Percentiles rank a stretch among this genome's conserved stretches.
Evolutionary conservation across 768 basidiomycete species (phyloP).

Genomic region (Leccinum sublutescens): DNA sequence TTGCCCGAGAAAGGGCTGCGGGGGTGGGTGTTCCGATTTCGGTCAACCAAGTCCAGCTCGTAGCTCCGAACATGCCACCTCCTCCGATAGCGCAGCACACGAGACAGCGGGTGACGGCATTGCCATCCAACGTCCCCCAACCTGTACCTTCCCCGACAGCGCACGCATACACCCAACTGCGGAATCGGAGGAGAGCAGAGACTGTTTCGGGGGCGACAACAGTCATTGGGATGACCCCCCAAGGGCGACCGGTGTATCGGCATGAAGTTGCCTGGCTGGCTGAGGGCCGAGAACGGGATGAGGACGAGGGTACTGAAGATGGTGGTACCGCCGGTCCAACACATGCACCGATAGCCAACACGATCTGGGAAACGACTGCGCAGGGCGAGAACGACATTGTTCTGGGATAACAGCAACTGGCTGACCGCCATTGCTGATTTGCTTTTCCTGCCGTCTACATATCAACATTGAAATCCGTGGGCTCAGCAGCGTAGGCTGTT

Average conservation of each 20-base stretch:
- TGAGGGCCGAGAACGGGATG: slow-evolving; percentile 19
- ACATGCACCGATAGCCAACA: slow-evolving; percentile 22
- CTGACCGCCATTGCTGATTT: slow-evolving; percentile 5
- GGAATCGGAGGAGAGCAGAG: slow-evolving; percentile 34
- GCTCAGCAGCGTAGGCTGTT: slow-evolving; percentile 3
- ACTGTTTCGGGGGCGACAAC: slow-evolving; percentile 33
- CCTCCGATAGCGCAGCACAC: slow-evolving; percentile 12
- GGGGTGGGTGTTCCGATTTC: slow-evolving; percentile 14
- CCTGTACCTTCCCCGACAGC: slow-evolving; percentile 22
- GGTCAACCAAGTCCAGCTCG: slow-evolving; percentile 11
- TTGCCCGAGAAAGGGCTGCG: slow-evolving; percentile 25
- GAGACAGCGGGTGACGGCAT: slow-evolving; percentile 29
- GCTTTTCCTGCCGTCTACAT: not conserved
- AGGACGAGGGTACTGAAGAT: slow-evolving; percentile 16
- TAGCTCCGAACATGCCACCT: slow-evolving; percentile 13
- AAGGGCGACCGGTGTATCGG: slow-evolving; percentile 29
- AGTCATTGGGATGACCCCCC: slow-evolving; percentile 27
- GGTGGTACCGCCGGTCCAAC: slow-evolving; percentile 20
- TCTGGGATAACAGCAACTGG: slow-evolving; percentile 22
- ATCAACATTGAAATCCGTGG: slow-evolving; percentile 1
- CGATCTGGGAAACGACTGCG: slow-evolving; percentile 29
- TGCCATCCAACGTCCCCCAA: slow-evolving; percentile 28
- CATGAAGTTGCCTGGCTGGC: slow-evolving; percentile 29
- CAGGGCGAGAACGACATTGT: slow-evolving; percentile 31
- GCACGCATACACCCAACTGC: slow-evolving; percentile 18